Percentiles rank a stretch among this genome's conserved stretches.
Conservation (phyloP, 139 green algal genomes). For the Pleodorina starrii region DNA sequence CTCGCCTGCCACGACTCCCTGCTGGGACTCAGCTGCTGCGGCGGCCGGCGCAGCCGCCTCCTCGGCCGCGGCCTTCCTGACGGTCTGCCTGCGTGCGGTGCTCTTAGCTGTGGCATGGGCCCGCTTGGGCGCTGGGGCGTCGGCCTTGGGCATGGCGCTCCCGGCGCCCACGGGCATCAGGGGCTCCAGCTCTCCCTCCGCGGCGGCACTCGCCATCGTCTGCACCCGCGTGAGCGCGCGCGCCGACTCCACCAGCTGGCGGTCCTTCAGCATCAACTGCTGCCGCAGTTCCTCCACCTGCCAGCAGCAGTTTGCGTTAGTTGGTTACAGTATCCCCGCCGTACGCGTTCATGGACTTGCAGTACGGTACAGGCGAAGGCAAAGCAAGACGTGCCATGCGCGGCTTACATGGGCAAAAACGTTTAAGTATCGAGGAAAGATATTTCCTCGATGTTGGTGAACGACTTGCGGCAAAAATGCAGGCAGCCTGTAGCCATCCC, state of each 20-base stretch:
- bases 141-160: not conserved
- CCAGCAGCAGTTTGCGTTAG: no score
- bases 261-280: not conserved
- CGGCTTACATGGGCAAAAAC: no score
- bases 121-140: not conserved
- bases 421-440: no score
- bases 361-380: no score
- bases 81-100: not conserved
- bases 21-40: not conserved
- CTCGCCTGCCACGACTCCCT: not conserved
- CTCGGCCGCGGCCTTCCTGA: constrained; percentile 3
- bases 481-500: no score
- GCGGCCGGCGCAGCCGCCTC: not conserved
- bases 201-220: not conserved
- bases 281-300: constrained; percentile 27
- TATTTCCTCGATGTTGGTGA: no score
- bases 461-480: no score
- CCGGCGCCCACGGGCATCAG: not conserved
- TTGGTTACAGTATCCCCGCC: no score
- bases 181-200: constrained; percentile 16
- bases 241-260: not conserved
- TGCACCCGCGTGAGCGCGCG: not conserved
- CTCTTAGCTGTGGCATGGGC: constrained; percentile 35
- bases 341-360: no score
- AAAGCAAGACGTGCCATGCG: no score